Percentiles rank a stretch among this genome's conserved stretches.
These are phyloP conservation scores for Cercospora zeae-maydis DNA, from an alignment of 2,329 filamentous ascomycete species.

Conservation along the genomic window DNA sequence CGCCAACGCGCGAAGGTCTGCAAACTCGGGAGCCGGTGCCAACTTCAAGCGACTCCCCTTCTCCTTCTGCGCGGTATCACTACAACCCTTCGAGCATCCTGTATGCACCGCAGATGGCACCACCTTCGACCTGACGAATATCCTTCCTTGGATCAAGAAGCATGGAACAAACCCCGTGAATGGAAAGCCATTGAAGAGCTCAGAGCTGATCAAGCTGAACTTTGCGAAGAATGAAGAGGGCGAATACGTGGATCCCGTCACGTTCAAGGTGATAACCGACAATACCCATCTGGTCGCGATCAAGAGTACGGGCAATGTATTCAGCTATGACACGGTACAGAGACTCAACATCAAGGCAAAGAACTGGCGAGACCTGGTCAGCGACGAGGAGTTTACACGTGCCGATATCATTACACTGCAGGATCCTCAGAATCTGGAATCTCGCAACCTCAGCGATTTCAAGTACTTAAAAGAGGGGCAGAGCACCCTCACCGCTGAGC, in stretches of 20 bases:
- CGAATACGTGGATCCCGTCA: conserved; percentile 93
- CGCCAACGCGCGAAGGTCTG: conserved; percentile 58
- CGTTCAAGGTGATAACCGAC: conserved; percentile 95
- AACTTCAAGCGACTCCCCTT: conserved; percentile 88
- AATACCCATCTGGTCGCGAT: conserved; percentile 96
- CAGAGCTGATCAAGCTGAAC: conserved; percentile 84
- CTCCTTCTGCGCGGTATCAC: conserved; percentile 94
- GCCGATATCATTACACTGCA: conserved; percentile 95
- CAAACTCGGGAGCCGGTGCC: conserved; percentile 52
- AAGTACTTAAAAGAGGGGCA: conserved; percentile 83
- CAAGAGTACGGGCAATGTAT: conserved; percentile 84
- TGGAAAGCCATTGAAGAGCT: conserved; percentile 70
- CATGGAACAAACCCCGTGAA: conserved; percentile 89
- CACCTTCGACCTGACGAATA: conserved; percentile 93
- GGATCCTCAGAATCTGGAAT: conserved; percentile 85
- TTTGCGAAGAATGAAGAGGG: conserved; percentile 88
- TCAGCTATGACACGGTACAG: conserved; percentile 93
- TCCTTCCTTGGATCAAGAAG: conserved; percentile 89
- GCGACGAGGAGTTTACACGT: conserved; percentile 79
- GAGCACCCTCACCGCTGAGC: conserved; percentile 61
- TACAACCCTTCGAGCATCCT: conserved; percentile 91
- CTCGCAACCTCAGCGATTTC: conserved; percentile 79
- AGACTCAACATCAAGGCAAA: conserved; percentile 94
- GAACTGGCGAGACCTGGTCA: conserved; percentile 88
- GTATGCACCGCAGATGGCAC: conserved; percentile 85